These are phyloP conservation scores for Pholiota conissans DNA, from an alignment of 768 basidiomycete species.

Conservation along the genomic window DNA sequence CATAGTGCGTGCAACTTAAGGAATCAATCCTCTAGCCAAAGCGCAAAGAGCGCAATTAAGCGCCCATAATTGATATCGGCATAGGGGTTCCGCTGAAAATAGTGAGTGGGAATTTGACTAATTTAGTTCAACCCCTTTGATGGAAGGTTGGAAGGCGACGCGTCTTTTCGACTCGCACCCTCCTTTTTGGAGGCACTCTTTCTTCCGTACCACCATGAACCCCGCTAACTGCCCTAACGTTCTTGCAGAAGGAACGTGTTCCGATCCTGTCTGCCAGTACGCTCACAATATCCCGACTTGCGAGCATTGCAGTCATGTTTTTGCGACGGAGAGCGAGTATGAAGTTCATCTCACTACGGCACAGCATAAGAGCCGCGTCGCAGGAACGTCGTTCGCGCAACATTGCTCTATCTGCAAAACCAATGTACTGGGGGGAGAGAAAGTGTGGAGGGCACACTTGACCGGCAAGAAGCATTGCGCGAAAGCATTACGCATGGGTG, in stretches of 20 bases:
- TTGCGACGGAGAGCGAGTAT: constrained; percentile 20
- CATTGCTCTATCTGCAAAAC: constrained; percentile 33
- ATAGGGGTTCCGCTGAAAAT: too few species aligned
- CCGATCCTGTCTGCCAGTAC: constrained; percentile 25
- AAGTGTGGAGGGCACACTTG: constrained; percentile 21
- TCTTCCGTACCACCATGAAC: constrained; percentile 14
- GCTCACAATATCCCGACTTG: constrained; percentile 39
- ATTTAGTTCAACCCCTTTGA: too few species aligned
- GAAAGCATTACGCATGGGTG: constrained; percentile 11
- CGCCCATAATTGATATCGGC: too few species aligned
- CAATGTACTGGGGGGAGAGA: constrained; percentile 15
- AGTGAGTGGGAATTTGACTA: too few species aligned
- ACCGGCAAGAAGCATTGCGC: constrained; percentile 11
- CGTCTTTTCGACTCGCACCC: too few species aligned
- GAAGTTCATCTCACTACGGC: constrained; percentile 27
- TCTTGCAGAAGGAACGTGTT: constrained; percentile 35
- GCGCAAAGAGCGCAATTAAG: too few species aligned
- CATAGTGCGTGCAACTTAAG: too few species aligned
- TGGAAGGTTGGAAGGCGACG: too few species aligned
- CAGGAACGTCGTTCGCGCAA: constrained; percentile 17
- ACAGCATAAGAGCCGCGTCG: constrained; percentile 28
- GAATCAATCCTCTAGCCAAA: too few species aligned
- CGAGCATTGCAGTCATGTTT: constrained; percentile 37
- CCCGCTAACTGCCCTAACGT: constrained; percentile 42
- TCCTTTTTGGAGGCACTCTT: too few species aligned